phyloP scores from a whole-genome alignment of 805 yeast species.

The Yamadazyma sp. region DNA sequence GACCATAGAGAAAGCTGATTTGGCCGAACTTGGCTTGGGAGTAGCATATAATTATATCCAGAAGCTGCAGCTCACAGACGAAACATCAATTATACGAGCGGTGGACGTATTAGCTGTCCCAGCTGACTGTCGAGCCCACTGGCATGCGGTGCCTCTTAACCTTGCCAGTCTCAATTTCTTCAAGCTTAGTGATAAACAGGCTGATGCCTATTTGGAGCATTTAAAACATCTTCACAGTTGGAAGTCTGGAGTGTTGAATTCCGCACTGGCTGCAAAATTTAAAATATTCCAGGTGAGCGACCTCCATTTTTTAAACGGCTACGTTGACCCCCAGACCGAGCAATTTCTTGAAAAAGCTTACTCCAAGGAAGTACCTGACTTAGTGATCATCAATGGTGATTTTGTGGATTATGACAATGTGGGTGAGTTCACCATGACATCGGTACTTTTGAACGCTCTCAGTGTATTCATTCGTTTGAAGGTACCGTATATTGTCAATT shows the following conservation, averaged over 20 bases:
- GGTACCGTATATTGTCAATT: slow-evolving; percentile 36
- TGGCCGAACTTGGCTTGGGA: slow-evolving; percentile 4
- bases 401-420: slow-evolving; percentile 26
- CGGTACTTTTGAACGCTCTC: slow-evolving; percentile 31
- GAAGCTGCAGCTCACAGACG: background rate
- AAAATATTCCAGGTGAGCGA: slow-evolving; percentile 40
- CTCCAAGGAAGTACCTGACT: slow-evolving; percentile 29
- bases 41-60: slow-evolving; percentile 5
- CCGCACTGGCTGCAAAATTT: slow-evolving; percentile 18
- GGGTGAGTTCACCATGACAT: slow-evolving; percentile 22
- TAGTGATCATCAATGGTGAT: slow-evolving; percentile 43
- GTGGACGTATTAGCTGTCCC: slow-evolving; percentile 11
- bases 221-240: slow-evolving; percentile 5
- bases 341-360: slow-evolving; percentile 29
- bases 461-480: slow-evolving; percentile 29
- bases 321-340: slow-evolving; percentile 29
- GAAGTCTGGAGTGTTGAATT: slow-evolving; percentile 2
- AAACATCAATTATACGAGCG: slow-evolving; percentile 8
- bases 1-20: background rate
- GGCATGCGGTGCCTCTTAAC: slow-evolving; percentile 4
- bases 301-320: slow-evolving; percentile 29
- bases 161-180: slow-evolving; percentile 6
- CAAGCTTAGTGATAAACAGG: slow-evolving; percentile 3
- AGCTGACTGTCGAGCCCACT: slow-evolving; percentile 3
- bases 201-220: background rate